Evolutionary conservation across 176 grass and related monocot genomes (phyloP), one percentile per base, ranked within the genome.

Genomic region (Poa pratensis): DNA sequence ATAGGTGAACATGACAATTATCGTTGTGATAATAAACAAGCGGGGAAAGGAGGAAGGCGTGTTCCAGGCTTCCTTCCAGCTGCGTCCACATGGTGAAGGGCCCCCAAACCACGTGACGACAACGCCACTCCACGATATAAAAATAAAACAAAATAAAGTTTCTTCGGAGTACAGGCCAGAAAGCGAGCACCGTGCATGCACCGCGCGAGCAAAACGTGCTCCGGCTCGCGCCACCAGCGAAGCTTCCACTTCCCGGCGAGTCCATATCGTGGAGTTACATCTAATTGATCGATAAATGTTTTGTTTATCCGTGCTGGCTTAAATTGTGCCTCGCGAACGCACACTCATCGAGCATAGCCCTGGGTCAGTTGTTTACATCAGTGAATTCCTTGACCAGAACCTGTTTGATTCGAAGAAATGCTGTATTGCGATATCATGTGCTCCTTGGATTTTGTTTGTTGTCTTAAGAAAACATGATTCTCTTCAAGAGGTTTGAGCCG

Each of bases 201-300:
- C 26, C 73, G 26, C 73, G 75, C 49, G 83, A 85, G 83, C 46
- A 85, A 85, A 85, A 85, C 73, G 73, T 75, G 73, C 49, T 12
- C 16, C 3, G 15, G 3, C 71, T 27, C 70, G 14, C 43, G 71
- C 71, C 73, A 75, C 73, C 73, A 53, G 26, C 73, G 73, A 75
- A 75, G 73, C 73, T 75, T 75, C 48, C 73, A 18, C 71, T 23
- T 9, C 23, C 45, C 30, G 45, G 72, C 46, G 18, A 12, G 17
- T 66, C 14, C 4, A 2, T 42, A 26, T 32, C 46, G 18, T 75
- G 46, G 1, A 3, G 17, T 75, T 53, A 20, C 53, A 34, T 53
- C 26, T 26, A 75, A 53, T 34, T 48, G 20, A 52, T 51, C 7
- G 24, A 30, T 48, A 48, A 48, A 28, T 17, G 1, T 3, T 12